Evolutionary conservation across 257 asterid genomes (phyloP), one percentile per base, ranked within the genome.

Genomic region (Nicotiana attenuata): DNA sequence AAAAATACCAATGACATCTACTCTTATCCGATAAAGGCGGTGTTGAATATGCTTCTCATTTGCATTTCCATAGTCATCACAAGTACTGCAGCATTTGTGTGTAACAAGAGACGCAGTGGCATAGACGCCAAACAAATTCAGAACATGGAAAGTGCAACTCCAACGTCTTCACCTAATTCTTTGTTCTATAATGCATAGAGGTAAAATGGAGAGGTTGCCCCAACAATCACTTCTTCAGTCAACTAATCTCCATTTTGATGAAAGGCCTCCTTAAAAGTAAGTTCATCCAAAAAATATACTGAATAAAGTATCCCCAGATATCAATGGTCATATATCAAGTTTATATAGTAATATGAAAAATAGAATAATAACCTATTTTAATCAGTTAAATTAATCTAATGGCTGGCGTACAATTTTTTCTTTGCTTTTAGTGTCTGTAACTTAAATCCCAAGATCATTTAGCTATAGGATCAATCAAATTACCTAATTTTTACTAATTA

Each of bases 251-350:
- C 96, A 93, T 77, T 93, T 85, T 65, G 97, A 97, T 4, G 91
- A 91, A 89, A 88, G 97, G 84, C 98, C 98, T 91, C 81, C 90
- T 95, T 47, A 92, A 90, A 78, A 87, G 98, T 94, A 88, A 89
- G 97, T 82, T 41, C 3, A 2, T 38, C 86, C 33, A 13, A 17
- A 28, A 26, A 2, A 20, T n/a, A 61, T 10, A 6, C 19, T 19
- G 22, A 26, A 61, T 61, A 10, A 61, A 61, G 29, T 13, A 61
- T 26, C 13, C 11, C 24, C 10, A 8, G 10, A 22, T 63, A 17
- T 56, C 6, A 56, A 1, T 56, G 10, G 20, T 56, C 59, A 53
- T 56, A 17, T 19, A 50, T 10, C 56, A 56, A 5, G 22, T 8
- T 7, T 56, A 14, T 56, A 56, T 56, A 0, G n/a, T 71, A 6